phyloP scores from a whole-genome alignment of 768 basidiomycete species.

The Pulveroboletus sp. region DNA sequence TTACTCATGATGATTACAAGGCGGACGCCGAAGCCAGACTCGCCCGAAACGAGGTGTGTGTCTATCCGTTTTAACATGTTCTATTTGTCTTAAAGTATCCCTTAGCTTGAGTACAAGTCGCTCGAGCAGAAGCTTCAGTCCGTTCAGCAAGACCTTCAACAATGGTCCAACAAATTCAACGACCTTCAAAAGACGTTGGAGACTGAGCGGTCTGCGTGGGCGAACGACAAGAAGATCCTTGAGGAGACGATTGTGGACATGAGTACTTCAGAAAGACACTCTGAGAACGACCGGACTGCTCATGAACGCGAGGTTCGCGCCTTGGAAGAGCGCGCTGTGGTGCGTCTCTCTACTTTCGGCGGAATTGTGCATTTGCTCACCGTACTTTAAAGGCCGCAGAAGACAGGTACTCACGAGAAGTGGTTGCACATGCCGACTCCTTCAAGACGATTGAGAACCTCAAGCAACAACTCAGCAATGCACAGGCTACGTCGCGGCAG shows the following conservation, averaged over 20 bases:
- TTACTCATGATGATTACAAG: slow-evolving; percentile 81
- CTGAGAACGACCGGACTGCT: slow-evolving; percentile 58
- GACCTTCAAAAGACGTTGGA: slow-evolving; percentile 68
- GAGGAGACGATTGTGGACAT: slow-evolving; percentile 83
- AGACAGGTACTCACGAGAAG: slow-evolving; percentile 75
- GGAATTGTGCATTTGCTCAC: neutral
- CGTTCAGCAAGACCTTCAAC: slow-evolving; percentile 52
- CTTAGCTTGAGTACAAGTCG: slow-evolving; percentile 60
- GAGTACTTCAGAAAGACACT: slow-evolving; percentile 67
- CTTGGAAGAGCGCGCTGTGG: slow-evolving; percentile 70
- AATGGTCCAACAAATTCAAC: slow-evolving; percentile 46
- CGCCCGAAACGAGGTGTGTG: slow-evolving; percentile 60
- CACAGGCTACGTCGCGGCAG: slow-evolving; percentile 56
- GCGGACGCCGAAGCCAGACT: slow-evolving; percentile 67
- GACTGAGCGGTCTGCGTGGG: slow-evolving; percentile 65
- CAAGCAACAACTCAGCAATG: slow-evolving; percentile 56
- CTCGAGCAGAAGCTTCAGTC: slow-evolving; percentile 60
- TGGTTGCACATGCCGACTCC: slow-evolving; percentile 82
- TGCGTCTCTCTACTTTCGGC: slow-evolving; percentile 23
- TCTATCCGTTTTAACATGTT: neutral
- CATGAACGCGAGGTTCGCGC: slow-evolving; percentile 66
- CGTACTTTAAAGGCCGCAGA: slow-evolving; percentile 56
- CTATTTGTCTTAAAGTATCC: neutral
- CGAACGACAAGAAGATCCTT: slow-evolving; percentile 74
- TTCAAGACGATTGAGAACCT: slow-evolving; percentile 69